Percentiles rank a stretch among this genome's conserved stretches.
Evolutionary conservation across 2,329 filamentous ascomycete genomes (phyloP).

Genomic region (Trichoderma atroviride): DNA sequence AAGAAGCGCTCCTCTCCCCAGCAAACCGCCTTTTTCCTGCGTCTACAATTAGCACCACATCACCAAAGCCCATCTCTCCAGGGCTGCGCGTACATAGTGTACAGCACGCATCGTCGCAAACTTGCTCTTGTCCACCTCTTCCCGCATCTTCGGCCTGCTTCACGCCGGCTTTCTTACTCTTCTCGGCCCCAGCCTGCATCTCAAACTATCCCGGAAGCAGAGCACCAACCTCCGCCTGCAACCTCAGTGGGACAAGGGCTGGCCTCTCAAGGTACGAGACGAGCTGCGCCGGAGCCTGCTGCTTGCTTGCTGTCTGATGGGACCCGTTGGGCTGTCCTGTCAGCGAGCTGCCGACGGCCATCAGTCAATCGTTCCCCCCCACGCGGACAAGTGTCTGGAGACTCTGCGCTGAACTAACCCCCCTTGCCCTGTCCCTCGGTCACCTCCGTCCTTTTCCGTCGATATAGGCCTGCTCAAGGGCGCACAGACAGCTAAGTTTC

Average conservation of each 20-base stretch:
- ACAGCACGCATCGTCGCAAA: neutral
- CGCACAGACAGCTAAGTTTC: slow-evolving; percentile 20
- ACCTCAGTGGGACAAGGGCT: slow-evolving; percentile 19
- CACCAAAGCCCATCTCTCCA: neutral
- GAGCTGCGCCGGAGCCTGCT: slow-evolving; percentile 20
- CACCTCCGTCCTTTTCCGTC: slow-evolving; percentile 19
- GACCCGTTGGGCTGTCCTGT: slow-evolving; percentile 12
- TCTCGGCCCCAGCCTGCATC: slow-evolving; percentile 23
- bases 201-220: slow-evolving; percentile 24
- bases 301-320: slow-evolving; percentile 19
- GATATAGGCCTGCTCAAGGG: neutral
- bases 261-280: slow-evolving; percentile 16
- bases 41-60: neutral
- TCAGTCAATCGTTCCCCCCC: slow-evolving; percentile 26
- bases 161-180: slow-evolving; percentile 16
- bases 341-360: slow-evolving; percentile 21
- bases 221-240: slow-evolving; percentile 23
- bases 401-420: neutral
- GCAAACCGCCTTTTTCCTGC: neutral
- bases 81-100: neutral
- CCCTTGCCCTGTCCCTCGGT: neutral
- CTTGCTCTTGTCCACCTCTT: neutral
- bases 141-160: neutral
- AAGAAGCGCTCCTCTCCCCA: neutral
- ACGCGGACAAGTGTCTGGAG: slow-evolving; percentile 24